Evolutionary conservation across 768 basidiomycete genomes (phyloP).

Genomic region (Russula olivacea): DNA sequence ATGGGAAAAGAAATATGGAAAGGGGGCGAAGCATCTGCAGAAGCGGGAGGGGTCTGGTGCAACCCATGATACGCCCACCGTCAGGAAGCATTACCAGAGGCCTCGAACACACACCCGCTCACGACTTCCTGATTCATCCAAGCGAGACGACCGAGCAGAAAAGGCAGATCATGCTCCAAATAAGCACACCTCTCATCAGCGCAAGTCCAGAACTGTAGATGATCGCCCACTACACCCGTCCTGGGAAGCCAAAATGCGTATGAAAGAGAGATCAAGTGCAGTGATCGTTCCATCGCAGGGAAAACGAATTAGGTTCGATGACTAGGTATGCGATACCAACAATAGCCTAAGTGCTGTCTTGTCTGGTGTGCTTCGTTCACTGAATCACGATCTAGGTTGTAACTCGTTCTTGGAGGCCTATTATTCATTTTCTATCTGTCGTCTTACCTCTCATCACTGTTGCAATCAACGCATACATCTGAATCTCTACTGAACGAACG

Average conservation of each 20-base stretch:
- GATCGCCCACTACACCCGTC: conserved; percentile 75
- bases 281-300: conserved; percentile 64
- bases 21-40: conserved; percentile 86
- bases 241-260: conserved; percentile 89
- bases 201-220: conserved; percentile 22
- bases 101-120: not conserved
- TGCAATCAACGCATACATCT: not conserved
- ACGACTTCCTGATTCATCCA: not conserved
- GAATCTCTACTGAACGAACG: not conserved
- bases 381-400: not conserved
- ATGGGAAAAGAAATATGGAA: conserved; percentile 97
- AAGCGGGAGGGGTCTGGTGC: conserved; percentile 35
- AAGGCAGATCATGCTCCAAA: not conserved
- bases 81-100: not conserved
- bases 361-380: not conserved
- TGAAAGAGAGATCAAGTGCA: conserved; percentile 64
- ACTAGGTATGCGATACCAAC: conserved; percentile 5
- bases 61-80: not conserved
- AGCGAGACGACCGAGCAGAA: not conserved
- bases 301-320: conserved; percentile 74
- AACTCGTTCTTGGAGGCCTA: not conserved
- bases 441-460: not conserved
- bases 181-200: conserved; percentile 10
- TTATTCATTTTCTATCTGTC: too few species aligned
- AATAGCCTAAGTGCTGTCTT: not conserved